Evolutionary conservation across 257 asterid genomes (phyloP), one percentile per base, ranked within the genome.

Genomic region (Henckelia pumila): DNA sequence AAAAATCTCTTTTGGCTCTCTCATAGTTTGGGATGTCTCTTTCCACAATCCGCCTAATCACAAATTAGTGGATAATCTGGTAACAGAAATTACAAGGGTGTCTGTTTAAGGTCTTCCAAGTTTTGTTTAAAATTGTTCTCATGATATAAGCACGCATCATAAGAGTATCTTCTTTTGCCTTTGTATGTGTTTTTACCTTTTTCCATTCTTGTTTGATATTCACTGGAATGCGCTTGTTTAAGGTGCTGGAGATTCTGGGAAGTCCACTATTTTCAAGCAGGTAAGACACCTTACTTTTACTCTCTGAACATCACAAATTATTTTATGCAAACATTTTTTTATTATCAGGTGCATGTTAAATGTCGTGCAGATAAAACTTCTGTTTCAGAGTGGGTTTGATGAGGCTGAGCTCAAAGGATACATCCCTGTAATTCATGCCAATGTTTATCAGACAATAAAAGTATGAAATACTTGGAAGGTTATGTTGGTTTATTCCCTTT

Each of bases 191-290:
- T 61, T 32, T 68, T 73, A n/a, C 3, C 29, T 67, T 61, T 35
- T 50, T 16, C 53, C 23, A 22, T 11, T 64, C 16, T 22, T 62
- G 9, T 56, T 59, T 37, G 65, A 63, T 52, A 62, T 73, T 59
- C 65, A 16, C 19, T 17, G 64, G n/a, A 63, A 60, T 50, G 4
- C 35, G 53, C 29, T 72, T 57, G 22, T 49, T 53, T 56, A 56
- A 93, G 99, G 99, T 71, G 87, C 95, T 60, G 98, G 99, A 78
- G 98, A 94, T 78, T 94, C 99, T 58, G 99, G 99, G 73, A 94
- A 94, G 88, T 94, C 99, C 70, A 94, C 99, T 70, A 91, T 94
- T 71, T 91, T 94, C 85, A 94, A 94, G 88, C 99, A 94, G 99
- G 98, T 84, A 84, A 81, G 89, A 63, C n/a, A 40, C 67, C 44